These are phyloP conservation scores for Chenopodium album DNA, from an alignment of 148 eudicot species.

Conservation along the genomic window DNA sequence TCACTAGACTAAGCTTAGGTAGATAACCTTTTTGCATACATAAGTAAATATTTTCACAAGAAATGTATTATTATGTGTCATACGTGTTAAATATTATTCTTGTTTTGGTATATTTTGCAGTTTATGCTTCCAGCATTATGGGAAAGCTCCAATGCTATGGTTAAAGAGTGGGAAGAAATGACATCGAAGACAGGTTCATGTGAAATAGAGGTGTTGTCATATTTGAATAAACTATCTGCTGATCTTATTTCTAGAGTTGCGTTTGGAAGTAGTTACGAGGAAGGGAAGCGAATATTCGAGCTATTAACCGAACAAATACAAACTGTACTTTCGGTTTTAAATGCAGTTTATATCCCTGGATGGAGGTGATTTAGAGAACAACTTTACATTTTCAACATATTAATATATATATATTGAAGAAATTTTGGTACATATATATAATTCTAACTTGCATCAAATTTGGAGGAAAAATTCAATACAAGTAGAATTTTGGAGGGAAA, in stretches of 20 bases:
- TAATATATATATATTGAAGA: too few species aligned
- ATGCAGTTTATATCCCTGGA: slow-evolving; percentile 31
- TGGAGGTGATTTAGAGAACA: slow-evolving; percentile 24
- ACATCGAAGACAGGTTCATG: slow-evolving; percentile 14
- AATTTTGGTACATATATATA: too few species aligned
- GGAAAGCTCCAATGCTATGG: slow-evolving; percentile 18
- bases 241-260: slow-evolving; percentile 38
- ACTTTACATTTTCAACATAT: too few species aligned
- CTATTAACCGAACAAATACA: slow-evolving; percentile 27
- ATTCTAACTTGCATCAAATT: too few species aligned
- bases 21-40: too few species aligned
- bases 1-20: too few species aligned
- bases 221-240: slow-evolving; percentile 23
- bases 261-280: slow-evolving; percentile 36
- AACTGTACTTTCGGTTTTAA: neutral
- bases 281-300: slow-evolving; percentile 30
- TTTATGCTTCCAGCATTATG: slow-evolving; percentile 29
- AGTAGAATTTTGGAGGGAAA: too few species aligned
- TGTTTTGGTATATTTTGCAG: slow-evolving; percentile 1
- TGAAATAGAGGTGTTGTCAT: slow-evolving; percentile 37
- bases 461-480: too few species aligned
- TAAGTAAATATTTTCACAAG: neutral
- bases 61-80: too few species aligned
- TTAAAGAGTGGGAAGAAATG: slow-evolving; percentile 33
- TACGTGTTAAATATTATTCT: neutral